Conservation (phyloP, 2,329 filamentous ascomycete genomes). For the Cladosporium sp. region DNA sequence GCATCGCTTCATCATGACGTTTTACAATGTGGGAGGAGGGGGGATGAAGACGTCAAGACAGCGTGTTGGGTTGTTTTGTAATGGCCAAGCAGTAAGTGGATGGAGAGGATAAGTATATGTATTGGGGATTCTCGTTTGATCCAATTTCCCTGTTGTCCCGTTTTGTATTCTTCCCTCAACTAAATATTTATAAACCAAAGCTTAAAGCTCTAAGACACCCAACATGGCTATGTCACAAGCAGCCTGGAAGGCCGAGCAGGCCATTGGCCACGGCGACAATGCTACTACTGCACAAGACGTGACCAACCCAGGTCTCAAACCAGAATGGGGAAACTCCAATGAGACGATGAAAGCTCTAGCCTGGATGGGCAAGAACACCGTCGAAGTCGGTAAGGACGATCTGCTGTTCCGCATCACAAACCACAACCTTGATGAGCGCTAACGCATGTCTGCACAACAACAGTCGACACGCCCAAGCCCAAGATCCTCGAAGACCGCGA, state of each 20-base stretch:
- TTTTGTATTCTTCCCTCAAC: too few relatives aligned
- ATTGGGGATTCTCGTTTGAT: too few relatives aligned
- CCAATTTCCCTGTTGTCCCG: too few relatives aligned
- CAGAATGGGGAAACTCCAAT: slow-evolving; percentile 47
- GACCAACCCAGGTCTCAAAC: slow-evolving; percentile 55
- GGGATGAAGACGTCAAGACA: background rate
- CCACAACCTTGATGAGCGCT: slow-evolving; percentile 11
- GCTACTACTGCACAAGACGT: slow-evolving; percentile 66
- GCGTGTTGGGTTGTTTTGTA: background rate
- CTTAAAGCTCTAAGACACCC: background rate
- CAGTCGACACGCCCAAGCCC: slow-evolving; percentile 63
- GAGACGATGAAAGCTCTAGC: slow-evolving; percentile 71
- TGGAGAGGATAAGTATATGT: too few relatives aligned
- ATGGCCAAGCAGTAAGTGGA: too few relatives aligned
- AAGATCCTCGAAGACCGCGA: slow-evolving; percentile 69
- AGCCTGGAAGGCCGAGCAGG: slow-evolving; percentile 63
- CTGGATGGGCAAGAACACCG: slow-evolving; percentile 79
- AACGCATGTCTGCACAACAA: slow-evolving; percentile 21
- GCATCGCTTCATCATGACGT: background rate
- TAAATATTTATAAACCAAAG: background rate
- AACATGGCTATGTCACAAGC: slow-evolving; percentile 55
- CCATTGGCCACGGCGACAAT: slow-evolving; percentile 63
- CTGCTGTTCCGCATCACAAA: background rate
- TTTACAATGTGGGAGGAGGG: background rate
- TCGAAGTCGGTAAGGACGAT: slow-evolving; percentile 54